These are phyloP conservation scores for Claviceps sp. DNA, from an alignment of 2,329 filamentous ascomycete species.

Conservation along the genomic window DNA sequence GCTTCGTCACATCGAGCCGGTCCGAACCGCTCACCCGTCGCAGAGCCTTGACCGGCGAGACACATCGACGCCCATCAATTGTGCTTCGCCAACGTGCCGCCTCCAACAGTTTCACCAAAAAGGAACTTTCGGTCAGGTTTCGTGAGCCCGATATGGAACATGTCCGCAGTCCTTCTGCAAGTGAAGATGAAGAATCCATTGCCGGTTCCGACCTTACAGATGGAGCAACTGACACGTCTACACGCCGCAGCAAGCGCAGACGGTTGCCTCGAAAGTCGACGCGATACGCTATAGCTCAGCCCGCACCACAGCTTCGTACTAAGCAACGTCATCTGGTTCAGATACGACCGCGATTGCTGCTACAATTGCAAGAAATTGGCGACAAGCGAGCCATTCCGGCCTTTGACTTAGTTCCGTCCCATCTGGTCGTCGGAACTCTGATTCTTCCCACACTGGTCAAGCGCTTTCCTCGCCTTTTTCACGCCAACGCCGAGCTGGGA, in stretches of 20 bases:
- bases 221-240: conserved; percentile 27
- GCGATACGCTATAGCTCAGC: conserved; percentile 54
- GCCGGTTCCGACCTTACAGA: conserved; percentile 33
- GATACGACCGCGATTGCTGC: conserved; percentile 52
- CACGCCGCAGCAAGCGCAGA: conserved; percentile 27
- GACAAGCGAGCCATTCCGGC: conserved; percentile 51
- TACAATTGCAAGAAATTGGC: conserved; percentile 58
- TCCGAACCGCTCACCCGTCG: background rate
- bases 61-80: background rate
- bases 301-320: conserved; percentile 42
- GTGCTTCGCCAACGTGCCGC: conserved; percentile 16
- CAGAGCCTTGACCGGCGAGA: conserved; percentile 3
- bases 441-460: conserved; percentile 46
- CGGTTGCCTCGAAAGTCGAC: conserved; percentile 42
- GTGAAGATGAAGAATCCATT: conserved; percentile 35
- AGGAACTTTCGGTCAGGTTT: conserved; percentile 34
- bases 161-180: conserved; percentile 18
- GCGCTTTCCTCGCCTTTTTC: conserved; percentile 50
- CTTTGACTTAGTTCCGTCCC: conserved; percentile 61
- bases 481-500: conserved; percentile 48
- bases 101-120: conserved; percentile 25
- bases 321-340: conserved; percentile 54
- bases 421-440: conserved; percentile 39
- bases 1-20: background rate
- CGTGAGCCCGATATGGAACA: conserved; percentile 22